These are phyloP conservation scores for Candida glaebosa DNA, from an alignment of 805 yeast species.

Conservation along the genomic window DNA sequence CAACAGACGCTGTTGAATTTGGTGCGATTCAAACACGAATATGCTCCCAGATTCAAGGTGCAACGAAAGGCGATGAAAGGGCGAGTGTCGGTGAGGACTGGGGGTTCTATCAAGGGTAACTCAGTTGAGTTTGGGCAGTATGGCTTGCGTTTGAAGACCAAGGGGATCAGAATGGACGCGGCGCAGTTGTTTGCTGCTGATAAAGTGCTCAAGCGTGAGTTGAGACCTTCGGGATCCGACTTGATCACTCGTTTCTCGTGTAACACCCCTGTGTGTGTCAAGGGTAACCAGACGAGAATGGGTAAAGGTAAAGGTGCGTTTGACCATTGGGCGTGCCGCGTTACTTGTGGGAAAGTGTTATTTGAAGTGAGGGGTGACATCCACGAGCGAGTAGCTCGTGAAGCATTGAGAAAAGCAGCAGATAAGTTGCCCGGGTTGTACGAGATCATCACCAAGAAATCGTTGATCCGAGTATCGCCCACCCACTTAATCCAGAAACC, in stretches of 20 bases:
- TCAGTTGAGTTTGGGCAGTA: constrained; percentile 75
- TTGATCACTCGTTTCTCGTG: constrained; percentile 80
- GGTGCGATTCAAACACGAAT: constrained; percentile 57
- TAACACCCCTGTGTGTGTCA: constrained; percentile 85
- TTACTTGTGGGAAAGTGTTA: constrained; percentile 90
- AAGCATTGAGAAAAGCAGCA: constrained; percentile 85
- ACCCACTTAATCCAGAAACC: constrained; percentile 49
- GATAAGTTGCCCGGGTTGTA: constrained; percentile 89
- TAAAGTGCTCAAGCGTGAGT: constrained; percentile 74
- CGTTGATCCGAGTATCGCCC: constrained; percentile 71
- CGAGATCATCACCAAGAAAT: constrained; percentile 69
- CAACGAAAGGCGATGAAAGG: constrained; percentile 86
- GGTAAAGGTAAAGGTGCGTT: constrained; percentile 99
- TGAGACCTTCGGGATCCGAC: constrained; percentile 73
- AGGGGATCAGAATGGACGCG: constrained; percentile 82
- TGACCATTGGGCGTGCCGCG: constrained; percentile 95
- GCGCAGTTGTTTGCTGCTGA: constrained; percentile 90
- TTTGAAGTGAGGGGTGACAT: constrained; percentile 80
- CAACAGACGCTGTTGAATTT: neutral
- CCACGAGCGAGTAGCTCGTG: constrained; percentile 87
- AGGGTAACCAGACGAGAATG: constrained; percentile 99
- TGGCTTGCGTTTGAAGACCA: constrained; percentile 85
- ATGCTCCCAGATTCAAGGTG: constrained; percentile 71
- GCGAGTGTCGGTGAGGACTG: constrained; percentile 88
- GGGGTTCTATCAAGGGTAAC: constrained; percentile 90